These are phyloP conservation scores for Daldinia decipiens DNA, from an alignment of 495 filamentous ascomycete genomes.

Conservation along the genomic window DNA sequence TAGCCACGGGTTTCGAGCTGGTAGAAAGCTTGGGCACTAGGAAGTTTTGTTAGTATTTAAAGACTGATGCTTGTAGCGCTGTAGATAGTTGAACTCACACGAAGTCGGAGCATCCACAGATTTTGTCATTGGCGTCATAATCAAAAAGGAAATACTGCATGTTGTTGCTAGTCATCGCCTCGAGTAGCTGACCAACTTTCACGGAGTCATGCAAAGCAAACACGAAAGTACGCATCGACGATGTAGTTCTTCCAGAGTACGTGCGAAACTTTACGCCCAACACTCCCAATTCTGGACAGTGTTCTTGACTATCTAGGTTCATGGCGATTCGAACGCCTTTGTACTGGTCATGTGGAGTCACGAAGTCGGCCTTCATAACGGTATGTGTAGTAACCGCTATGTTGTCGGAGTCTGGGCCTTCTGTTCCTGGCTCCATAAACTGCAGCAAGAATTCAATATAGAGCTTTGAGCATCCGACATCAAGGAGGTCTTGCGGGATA, in stretches of 20 bases:
- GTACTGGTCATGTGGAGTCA: not conserved
- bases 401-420: not conserved
- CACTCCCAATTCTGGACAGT: not conserved
- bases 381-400: not conserved
- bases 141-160: not conserved
- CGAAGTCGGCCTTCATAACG: not conserved
- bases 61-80: not conserved
- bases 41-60: not conserved
- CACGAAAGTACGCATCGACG: not conserved
- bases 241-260: not conserved
- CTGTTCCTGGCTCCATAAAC: not conserved
- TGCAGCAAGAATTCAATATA: not conserved
- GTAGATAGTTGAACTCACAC: slow-evolving; percentile 7
- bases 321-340: not conserved
- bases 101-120: slow-evolving; percentile 7
- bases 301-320: not conserved
- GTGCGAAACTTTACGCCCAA: not conserved
- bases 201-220: not conserved
- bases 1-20: not conserved
- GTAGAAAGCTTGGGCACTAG: not conserved
- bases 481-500: not conserved
- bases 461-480: not conserved
- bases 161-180: not conserved
- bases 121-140: not conserved
- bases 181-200: not conserved